Percentiles rank a stretch among this genome's conserved stretches.
Evolutionary conservation across 2,329 filamentous ascomycete species (phyloP).

Genomic region (Aureobasidium melanogenum): DNA sequence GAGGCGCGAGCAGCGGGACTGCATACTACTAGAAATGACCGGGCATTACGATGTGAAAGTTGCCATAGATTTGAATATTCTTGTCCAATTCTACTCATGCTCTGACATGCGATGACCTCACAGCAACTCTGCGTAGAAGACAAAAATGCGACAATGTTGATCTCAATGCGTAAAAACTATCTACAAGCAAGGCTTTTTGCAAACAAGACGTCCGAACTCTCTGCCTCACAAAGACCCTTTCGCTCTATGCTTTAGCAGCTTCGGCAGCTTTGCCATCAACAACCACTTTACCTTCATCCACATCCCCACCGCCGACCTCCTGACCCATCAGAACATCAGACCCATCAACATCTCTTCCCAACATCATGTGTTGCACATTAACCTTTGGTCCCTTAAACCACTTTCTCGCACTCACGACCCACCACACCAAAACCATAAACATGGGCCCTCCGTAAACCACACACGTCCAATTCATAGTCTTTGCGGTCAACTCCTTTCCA

Average conservation of each 20-base stretch:
- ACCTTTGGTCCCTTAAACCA: constrained; percentile 66
- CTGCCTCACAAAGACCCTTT: no score
- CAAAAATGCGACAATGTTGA: no score
- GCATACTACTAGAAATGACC: neutral
- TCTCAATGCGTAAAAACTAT: no score
- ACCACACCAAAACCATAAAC: constrained; percentile 48
- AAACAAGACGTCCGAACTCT: no score
- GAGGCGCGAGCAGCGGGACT: neutral
- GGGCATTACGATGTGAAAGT: no score
- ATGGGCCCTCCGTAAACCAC: constrained; percentile 48
- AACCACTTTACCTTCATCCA: neutral
- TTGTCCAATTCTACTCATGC: no score
- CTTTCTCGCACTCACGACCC: constrained; percentile 52
- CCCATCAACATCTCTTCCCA: neutral
- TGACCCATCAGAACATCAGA: neutral
- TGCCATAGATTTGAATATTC: no score
- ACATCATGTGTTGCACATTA: constrained; percentile 48
- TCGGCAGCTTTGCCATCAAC: neutral
- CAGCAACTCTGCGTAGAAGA: no score
- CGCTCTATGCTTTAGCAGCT: neutral
- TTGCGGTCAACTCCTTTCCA: constrained; percentile 43
- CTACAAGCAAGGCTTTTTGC: no score
- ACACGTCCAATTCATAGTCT: constrained; percentile 60
- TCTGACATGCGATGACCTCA: no score
- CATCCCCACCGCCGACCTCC: neutral